Conservation (phyloP, 441 rosid species). For the Gossypium aridum region DNA sequence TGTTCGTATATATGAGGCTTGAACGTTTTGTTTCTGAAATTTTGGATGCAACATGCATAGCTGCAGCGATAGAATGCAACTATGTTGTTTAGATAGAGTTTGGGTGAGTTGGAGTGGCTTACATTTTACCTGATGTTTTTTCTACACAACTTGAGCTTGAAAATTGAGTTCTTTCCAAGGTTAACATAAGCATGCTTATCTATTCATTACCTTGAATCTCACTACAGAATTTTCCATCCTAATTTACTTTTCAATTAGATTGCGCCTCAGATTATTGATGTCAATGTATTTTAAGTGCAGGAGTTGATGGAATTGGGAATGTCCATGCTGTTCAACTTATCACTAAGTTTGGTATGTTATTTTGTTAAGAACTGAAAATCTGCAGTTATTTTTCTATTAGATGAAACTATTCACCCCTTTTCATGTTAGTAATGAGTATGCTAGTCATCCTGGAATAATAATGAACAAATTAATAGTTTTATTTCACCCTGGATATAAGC, state of each 20-base stretch:
- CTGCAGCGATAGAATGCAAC: not conserved
- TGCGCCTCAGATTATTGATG: conserved; percentile 4
- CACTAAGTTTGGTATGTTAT: conserved; percentile 59
- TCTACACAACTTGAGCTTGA: not conserved
- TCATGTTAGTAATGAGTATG: not conserved
- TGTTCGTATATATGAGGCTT: not conserved
- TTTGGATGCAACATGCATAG: not conserved
- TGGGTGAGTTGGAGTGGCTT: not conserved
- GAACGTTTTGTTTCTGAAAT: not conserved
- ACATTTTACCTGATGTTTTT: conserved; percentile 1
- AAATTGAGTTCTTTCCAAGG: not conserved
- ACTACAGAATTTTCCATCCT: not conserved
- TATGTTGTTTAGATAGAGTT: not conserved
- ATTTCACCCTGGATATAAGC: not conserved
- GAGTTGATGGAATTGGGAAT: conserved; percentile 82
- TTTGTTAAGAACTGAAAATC: not conserved
- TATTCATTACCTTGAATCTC: not conserved
- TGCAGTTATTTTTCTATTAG: not conserved
- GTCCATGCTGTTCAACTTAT: conserved; percentile 77
- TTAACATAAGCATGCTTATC: not conserved
- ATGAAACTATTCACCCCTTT: not conserved
- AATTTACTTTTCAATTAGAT: not conserved
- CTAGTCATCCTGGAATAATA: not conserved
- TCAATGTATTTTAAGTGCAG: conserved; percentile 37
- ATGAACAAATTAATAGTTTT: not conserved